These are phyloP conservation scores for Lactifluus volemus DNA, from an alignment of 768 basidiomycete species.

Conservation along the genomic window DNA sequence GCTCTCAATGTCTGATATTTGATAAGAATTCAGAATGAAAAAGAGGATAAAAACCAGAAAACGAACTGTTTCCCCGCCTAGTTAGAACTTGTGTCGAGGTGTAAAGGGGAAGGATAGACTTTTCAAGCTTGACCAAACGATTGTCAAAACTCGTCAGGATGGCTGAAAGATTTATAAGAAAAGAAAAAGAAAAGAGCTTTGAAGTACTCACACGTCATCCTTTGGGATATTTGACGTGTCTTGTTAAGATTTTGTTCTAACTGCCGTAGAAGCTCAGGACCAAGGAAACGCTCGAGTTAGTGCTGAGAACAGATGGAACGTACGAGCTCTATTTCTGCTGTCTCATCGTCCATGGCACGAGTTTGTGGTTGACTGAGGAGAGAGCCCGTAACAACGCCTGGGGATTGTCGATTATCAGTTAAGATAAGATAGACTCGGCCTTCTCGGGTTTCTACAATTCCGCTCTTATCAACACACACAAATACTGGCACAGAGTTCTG, in stretches of 20 bases:
- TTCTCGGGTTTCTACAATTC: too few species aligned
- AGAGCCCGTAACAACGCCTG: too few species aligned
- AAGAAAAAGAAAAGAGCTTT: neutral
- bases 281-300: neutral
- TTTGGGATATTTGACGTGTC: constrained; percentile 73
- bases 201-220: constrained; percentile 65
- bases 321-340: constrained; percentile 54
- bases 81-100: constrained; percentile 69
- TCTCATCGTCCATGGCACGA: constrained; percentile 45
- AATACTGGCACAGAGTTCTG: too few species aligned
- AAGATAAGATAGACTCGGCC: neutral
- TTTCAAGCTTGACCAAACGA: constrained; percentile 74
- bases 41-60: constrained; percentile 23
- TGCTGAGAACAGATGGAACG: neutral
- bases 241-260: constrained; percentile 85
- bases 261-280: constrained; percentile 31
- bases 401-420: neutral
- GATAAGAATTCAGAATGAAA: neutral
- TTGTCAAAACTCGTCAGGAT: constrained; percentile 80
- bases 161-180: constrained; percentile 39
- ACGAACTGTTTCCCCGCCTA: constrained; percentile 60
- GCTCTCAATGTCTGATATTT: constrained; percentile 62
- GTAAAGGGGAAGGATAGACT: constrained; percentile 78
- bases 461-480: too few species aligned
- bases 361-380: neutral